Base-by-base conservation (phyloP, 2,329 filamentous ascomycete genomes). In the Botrytis medusae region DNA sequence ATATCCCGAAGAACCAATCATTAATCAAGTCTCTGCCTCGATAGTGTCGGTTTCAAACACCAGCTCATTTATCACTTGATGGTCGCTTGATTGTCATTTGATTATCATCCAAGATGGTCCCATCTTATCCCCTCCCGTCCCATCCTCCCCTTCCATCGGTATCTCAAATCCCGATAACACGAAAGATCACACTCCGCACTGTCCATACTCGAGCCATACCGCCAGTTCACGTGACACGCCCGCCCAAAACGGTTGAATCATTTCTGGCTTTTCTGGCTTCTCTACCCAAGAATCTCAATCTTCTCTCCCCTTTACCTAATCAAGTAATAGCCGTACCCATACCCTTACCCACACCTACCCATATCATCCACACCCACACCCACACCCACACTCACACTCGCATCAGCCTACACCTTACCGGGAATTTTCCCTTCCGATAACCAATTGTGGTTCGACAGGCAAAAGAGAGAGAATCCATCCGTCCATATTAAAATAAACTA, bases 381-480 rank as follows among this genome's bases (percentile, higher is more conserved):
- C 44, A 22, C 44, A 22, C 42, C 42, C 42, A 42, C 40, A 16
- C 12, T 14, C 40, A 42, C 42, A 4, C 22, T 46, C 44, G 22
- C 44, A 22, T 46, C 44, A 8, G 4, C 44, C 44, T 25, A 25
- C 32, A 34, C 29, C 57, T 60, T 1, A 65, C 61, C 62, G 62
- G 62, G 18, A 64, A 1, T 46, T 34, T 64, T 64, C 62, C 42
- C 18, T 46, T 64, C 62, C 62, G 62, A 64, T 25, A 48, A 4
- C 44, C 57, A 69, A 69, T 74, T 74, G 72, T 76, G 75, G 75
- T 75, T 67, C 65, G 72, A 74, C 51, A 25, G n/a, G 32, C 67
- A 48, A 48, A 44, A 54, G n/a, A 4, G 4, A 25, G 5, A 25
- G 22, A n/a, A 25, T 51, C n/a, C n/a, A 63, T 29, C 42, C 4